These are phyloP conservation scores for Wakefieldia striispora DNA, from an alignment of 768 basidiomycete genomes.

Conservation along the genomic window DNA sequence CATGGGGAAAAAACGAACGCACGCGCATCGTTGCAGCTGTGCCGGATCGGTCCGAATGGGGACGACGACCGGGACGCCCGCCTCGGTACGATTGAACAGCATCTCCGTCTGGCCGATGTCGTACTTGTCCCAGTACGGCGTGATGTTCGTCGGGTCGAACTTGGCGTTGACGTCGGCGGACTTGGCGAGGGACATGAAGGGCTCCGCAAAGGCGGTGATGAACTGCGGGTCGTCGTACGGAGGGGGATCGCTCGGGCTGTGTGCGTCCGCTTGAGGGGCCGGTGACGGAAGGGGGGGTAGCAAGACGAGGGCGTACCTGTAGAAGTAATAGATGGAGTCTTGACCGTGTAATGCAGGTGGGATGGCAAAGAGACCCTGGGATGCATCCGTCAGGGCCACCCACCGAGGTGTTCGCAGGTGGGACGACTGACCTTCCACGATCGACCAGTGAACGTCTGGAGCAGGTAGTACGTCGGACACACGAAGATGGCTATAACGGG, in stretches of 20 bases:
- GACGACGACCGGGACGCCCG: neutral
- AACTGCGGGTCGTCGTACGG: conserved; percentile 28
- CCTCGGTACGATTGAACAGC: conserved; percentile 13
- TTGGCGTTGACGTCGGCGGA: conserved; percentile 23
- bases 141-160: conserved; percentile 15
- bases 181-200: conserved; percentile 25
- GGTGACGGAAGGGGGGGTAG: too few relatives aligned
- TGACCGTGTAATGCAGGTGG: conserved; percentile 30
- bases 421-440: conserved; percentile 32
- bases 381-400: neutral
- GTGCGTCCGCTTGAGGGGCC: neutral
- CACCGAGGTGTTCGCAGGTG: conserved; percentile 17
- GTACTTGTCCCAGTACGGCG: conserved; percentile 14
- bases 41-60: conserved; percentile 3
- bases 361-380: conserved; percentile 31
- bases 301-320: conserved; percentile 8
- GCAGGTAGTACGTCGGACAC: conserved; percentile 35
- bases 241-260: conserved; percentile 3
- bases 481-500: conserved; percentile 31
- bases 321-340: conserved; percentile 42
- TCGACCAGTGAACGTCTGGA: conserved; percentile 28
- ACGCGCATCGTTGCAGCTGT: conserved; percentile 12
- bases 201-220: conserved; percentile 25
- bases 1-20: neutral
- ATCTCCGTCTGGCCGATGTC: conserved; percentile 7